phyloP scores from a whole-genome alignment of 768 basidiomycete genomes.

The Tephrocybe rancida region DNA sequence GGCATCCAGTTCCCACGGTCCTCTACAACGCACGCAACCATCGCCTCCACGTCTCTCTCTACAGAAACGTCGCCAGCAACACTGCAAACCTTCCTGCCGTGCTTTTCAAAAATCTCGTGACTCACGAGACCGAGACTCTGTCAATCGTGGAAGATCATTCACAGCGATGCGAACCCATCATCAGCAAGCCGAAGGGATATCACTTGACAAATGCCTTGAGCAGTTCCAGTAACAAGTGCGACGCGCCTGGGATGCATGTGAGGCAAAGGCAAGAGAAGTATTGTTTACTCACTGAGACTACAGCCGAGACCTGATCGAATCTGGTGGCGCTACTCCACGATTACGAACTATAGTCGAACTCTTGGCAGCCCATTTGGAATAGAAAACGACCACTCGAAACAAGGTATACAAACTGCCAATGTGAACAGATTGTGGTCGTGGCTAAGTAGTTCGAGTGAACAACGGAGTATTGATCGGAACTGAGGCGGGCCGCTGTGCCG shows the following conservation, averaged over 20 bases:
- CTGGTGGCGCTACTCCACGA: too few species aligned
- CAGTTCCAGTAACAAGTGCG: slow-evolving; percentile 31
- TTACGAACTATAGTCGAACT: too few species aligned
- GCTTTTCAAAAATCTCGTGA: slow-evolving; percentile 21
- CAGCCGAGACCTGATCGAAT: too few species aligned
- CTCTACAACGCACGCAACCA: slow-evolving; percentile 27
- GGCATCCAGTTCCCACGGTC: slow-evolving; percentile 30
- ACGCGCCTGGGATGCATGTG: slow-evolving; percentile 18
- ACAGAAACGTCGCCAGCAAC: slow-evolving; percentile 28
- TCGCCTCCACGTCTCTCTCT: slow-evolving; percentile 27
- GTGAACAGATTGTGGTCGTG: too few species aligned
- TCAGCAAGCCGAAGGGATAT: slow-evolving; percentile 31
- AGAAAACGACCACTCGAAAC: too few species aligned
- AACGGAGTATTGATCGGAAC: too few species aligned
- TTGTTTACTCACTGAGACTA: too few species aligned
- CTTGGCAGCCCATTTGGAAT: too few species aligned
- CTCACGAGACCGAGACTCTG: slow-evolving; percentile 22
- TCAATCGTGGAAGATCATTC: slow-evolving; percentile 24
- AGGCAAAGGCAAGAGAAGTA: too few species aligned
- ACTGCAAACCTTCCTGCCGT: slow-evolving; percentile 20
- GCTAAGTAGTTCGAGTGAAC: too few species aligned
- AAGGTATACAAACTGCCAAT: too few species aligned
- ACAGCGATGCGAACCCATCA: slow-evolving; percentile 33
- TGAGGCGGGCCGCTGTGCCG: too few species aligned
- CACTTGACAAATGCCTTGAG: slow-evolving; percentile 32